Percentiles rank a stretch among this genome's conserved stretches.
phyloP scores from a whole-genome alignment of 164 flowering plant species.

The Kalanchoe fedtschenkoi region DNA sequence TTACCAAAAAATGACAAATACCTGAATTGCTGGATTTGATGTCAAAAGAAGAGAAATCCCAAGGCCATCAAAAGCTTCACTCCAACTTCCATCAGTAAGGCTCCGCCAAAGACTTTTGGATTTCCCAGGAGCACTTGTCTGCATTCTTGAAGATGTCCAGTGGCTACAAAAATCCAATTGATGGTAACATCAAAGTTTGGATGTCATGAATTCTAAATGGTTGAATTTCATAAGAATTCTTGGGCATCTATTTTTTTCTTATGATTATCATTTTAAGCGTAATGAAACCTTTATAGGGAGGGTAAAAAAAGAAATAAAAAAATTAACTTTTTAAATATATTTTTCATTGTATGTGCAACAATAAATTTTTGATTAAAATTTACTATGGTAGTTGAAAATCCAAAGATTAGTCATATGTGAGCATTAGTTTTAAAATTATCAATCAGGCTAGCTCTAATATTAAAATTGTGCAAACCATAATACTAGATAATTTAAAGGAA shows the following conservation, averaged over 20 bases:
- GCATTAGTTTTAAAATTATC: no score
- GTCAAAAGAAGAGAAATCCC: slow-evolving; percentile 39
- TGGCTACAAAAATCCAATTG: slow-evolving; percentile 20
- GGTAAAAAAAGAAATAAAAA: no score
- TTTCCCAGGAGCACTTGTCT: slow-evolving; percentile 44
- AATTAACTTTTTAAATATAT: no score
- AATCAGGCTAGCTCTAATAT: no score
- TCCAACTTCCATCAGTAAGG: slow-evolving; percentile 28
- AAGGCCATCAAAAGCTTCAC: slow-evolving; percentile 40
- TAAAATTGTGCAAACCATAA: no score
- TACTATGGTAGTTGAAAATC: no score
- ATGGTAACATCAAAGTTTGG: background rate
- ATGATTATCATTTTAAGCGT: no score
- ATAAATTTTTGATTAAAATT: no score
- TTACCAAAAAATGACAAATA: slow-evolving; percentile 1
- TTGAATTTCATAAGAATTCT: background rate
- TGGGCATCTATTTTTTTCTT: background rate
- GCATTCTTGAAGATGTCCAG: slow-evolving; percentile 43
- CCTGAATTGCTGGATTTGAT: slow-evolving; percentile 49
- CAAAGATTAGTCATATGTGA: no score
- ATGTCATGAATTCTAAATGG: background rate
- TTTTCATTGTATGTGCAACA: no score
- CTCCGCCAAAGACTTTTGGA: slow-evolving; percentile 38
- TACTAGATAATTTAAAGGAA: no score
- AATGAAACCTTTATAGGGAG: no score